phyloP scores from a whole-genome alignment of 495 filamentous ascomycete genomes.

The Xylaria acuta region DNA sequence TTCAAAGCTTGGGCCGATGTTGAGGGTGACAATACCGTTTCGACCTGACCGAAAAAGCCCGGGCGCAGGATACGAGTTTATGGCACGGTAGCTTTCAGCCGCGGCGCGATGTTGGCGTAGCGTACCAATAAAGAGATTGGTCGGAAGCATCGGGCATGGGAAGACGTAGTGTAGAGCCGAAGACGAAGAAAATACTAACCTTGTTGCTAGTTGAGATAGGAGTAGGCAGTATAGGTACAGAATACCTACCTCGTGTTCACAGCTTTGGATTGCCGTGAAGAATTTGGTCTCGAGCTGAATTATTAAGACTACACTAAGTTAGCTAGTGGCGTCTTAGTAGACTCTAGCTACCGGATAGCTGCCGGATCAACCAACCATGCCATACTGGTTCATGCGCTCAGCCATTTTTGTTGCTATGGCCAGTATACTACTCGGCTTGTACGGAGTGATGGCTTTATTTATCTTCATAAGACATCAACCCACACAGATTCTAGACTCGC shows the following conservation, averaged over 20 bases:
- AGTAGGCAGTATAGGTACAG: background rate
- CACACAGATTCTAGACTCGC: constrained; percentile 10
- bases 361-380: constrained; percentile 1
- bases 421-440: background rate
- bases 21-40: background rate
- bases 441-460: background rate
- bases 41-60: background rate
- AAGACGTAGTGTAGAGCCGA: background rate
- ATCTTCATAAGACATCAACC: constrained; percentile 12
- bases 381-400: background rate
- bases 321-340: background rate
- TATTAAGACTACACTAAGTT: background rate
- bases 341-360: background rate
- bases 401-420: background rate
- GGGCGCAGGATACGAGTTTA: constrained; percentile 10
- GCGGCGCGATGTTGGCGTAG: background rate
- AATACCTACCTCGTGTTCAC: background rate
- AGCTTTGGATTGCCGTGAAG: background rate
- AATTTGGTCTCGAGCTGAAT: background rate
- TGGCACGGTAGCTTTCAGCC: constrained; percentile 8
- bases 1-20: background rate
- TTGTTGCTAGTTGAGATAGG: background rate
- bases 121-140: background rate
- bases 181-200: background rate
- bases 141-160: background rate